Evolutionary conservation across 129 eudicot genomes (phyloP), one percentile per base, ranked within the genome.

Genomic region (Tagetes erecta): DNA sequence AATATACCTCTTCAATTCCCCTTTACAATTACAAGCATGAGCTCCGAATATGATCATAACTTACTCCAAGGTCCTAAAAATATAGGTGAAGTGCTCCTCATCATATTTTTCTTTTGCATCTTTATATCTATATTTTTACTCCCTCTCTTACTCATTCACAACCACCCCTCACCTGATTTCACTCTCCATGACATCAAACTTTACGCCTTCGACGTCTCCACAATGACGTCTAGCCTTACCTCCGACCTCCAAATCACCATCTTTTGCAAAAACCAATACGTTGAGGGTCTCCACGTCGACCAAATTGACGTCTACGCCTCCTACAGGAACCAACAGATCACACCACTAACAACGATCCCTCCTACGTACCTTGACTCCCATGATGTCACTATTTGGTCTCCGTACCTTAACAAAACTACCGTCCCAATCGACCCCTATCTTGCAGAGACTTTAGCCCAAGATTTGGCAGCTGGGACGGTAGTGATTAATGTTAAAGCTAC

Each of bases 151-250:
- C 27, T 20, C 27, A 20, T 20, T 20, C 27, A 20, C 27, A 20
- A 20, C 27, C 27, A 20, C 27, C 27, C 27, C 27, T 20, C 27
- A 20, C 97, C 97, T 0, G 82, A 68, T 2, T 84, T 91, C 83
- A 60, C 78, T 79, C 95, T 91, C 81, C 82, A 88, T 64, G 95
- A 88, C 81, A 76, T 83, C 77, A 83, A 86, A 34, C 60, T 91
- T 50, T 73, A 76, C 87, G 84, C 80, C 44, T 81, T 87, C 85
- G 83, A 84, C 71, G 36, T 83, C 83, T 77, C 92, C 49, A 0
- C 82, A 58, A 71, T 77, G 60, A n/a, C 82, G 86, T 1, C n/a
- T 12, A 46, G 74, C 83, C 82, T 89, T 78, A 78, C 88, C 39
- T 41, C 88, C 83, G 85, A 68, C 77, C 64, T 87, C 76, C 92